Percentiles rank a stretch among this genome's conserved stretches.
phyloP scores from a whole-genome alignment of 805 yeast species.

The Schizosaccharomyces osmophilus region DNA sequence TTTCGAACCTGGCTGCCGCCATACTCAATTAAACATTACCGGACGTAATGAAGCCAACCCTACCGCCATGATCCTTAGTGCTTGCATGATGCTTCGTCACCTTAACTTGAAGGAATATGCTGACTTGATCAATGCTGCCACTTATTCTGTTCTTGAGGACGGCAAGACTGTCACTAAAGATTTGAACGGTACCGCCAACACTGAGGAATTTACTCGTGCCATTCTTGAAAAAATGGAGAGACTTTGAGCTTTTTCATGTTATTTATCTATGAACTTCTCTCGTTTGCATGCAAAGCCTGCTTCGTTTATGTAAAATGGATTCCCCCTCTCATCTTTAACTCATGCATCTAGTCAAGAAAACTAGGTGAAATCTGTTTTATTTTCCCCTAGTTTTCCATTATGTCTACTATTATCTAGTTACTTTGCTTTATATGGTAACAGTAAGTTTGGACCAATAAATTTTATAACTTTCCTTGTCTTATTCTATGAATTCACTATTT shows the following conservation, averaged over 20 bases:
- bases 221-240: slow-evolving; percentile 43
- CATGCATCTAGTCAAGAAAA: too few species aligned
- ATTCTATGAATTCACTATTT: too few species aligned
- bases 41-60: slow-evolving; percentile 94
- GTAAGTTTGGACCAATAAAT: too few species aligned
- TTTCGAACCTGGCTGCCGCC: slow-evolving; percentile 98
- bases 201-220: slow-evolving; percentile 87
- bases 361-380: too few species aligned
- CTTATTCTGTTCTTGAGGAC: slow-evolving; percentile 70
- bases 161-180: slow-evolving; percentile 70
- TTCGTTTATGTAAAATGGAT: too few species aligned
- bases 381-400: too few species aligned
- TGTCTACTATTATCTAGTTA: too few species aligned
- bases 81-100: slow-evolving; percentile 82
- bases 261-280: neutral
- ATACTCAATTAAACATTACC: slow-evolving; percentile 88
- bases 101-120: slow-evolving; percentile 70
- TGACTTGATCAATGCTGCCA: slow-evolving; percentile 68
- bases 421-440: too few species aligned
- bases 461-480: too few species aligned
- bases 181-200: slow-evolving; percentile 72
- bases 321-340: too few species aligned
- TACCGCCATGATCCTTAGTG: slow-evolving; percentile 84
- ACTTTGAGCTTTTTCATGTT: neutral
- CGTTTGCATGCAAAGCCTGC: neutral